Evolutionary conservation across 2,329 filamentous ascomycete species (phyloP).

Genomic region (Bimuria novae-zelandiae): DNA sequence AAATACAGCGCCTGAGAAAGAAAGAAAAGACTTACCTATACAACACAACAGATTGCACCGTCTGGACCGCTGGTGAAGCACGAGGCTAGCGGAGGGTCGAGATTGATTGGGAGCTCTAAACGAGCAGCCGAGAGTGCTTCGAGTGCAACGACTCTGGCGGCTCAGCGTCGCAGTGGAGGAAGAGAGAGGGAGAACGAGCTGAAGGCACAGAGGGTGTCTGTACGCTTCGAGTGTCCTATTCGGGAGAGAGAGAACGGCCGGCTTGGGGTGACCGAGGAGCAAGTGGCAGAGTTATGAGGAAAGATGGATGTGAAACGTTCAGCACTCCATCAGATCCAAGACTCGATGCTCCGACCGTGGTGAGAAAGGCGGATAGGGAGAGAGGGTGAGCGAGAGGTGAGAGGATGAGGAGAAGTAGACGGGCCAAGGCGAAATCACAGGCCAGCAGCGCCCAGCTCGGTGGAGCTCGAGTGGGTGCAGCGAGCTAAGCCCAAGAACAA

Average conservation of each 20-base stretch:
- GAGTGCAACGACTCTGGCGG: conserved; percentile 30
- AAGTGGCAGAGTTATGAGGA: conserved; percentile 43
- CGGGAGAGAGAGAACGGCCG: conserved; percentile 40
- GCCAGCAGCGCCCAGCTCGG: conserved; percentile 37
- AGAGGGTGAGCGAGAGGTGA: conserved; percentile 32
- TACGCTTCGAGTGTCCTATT: conserved; percentile 41
- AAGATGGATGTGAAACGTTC: conserved; percentile 38
- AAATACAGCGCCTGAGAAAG: conserved; percentile 2
- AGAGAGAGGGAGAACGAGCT: conserved; percentile 25
- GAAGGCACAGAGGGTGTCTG: conserved; percentile 36
- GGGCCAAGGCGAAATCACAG: conserved; percentile 44
- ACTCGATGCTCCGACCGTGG: conserved; percentile 46
- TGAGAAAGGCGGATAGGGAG: conserved; percentile 33
- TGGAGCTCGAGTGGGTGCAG: conserved; percentile 16
- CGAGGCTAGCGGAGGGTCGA: conserved; percentile 33
- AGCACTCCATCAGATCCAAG: conserved; percentile 47
- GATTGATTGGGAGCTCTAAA: conserved; percentile 35
- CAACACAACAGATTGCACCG: conserved; percentile 26
- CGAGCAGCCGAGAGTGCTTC: conserved; percentile 44
- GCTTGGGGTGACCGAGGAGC: conserved; percentile 41
- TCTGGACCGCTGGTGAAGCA: conserved; percentile 23
- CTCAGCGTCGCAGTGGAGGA: conserved; percentile 35
- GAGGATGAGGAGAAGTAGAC: conserved; percentile 29
- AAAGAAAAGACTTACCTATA: conserved; percentile 35
- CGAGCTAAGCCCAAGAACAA: conserved; percentile 33